Base-by-base conservation (phyloP, 1,139 yeast genomes). In the Saccharomyces hybrid region DNA sequence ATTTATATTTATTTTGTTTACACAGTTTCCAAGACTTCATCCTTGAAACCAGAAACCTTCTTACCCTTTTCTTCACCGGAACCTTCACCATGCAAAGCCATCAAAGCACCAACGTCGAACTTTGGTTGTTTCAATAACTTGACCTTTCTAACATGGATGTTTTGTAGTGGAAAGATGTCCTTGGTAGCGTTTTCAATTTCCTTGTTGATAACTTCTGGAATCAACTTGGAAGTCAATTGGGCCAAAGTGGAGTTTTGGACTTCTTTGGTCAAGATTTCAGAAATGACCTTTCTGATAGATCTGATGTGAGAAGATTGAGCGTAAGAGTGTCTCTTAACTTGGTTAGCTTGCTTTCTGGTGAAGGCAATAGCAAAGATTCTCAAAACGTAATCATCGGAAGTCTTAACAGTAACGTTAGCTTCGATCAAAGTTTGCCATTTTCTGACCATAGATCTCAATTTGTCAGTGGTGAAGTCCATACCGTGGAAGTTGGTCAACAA, bases 401-500 rank as follows among this genome's bases (percentile, higher is more conserved):
- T 88, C 86, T 88, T 88, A 72, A 86, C 95, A 68, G 95, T 87
- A 69, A 87, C 93, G 76, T 86, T 84, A 71, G 91, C 89, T 81
- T 88, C 96, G 68, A 88, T 88, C 77, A 88, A 80, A 66, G 95
- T 82, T 79, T 88, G 96, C 95, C 95, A 88, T 78, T 88, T 88
- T 82, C 95, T 86, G 62, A 88, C 95, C 76, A 87, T 82, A 59
- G 95, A 87, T 78, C 91, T 84, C 73, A 87, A 79, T 82, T 87
- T 88, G 81, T 88, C 95, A 64, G 90, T 82, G 71, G 95, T 87
- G 83, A 87, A 86, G 80, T 86, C 90, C 78, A 87, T 78, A 72
- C 95, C 96, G 83, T 88, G 95, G 89, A 88, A 88, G 89, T 88
- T 88, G 80, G 96, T 88, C 75, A 88, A 81, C 73, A 87, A 80